These are phyloP conservation scores for Ophiostoma piceae DNA, from an alignment of 2,329 filamentous ascomycete genomes.

Conservation along the genomic window DNA sequence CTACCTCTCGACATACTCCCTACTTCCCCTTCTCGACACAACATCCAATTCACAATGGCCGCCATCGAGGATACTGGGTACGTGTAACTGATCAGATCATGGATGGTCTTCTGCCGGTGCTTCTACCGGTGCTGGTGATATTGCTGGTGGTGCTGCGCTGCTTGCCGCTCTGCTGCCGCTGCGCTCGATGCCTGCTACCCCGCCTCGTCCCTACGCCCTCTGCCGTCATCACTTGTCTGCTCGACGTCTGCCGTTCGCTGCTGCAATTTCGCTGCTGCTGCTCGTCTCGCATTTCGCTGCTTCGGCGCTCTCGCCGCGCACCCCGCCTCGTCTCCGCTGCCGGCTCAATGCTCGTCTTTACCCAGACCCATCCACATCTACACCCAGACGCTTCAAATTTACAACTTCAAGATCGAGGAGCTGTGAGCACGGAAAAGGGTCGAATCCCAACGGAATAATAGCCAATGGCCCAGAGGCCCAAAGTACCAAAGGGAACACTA, in stretches of 20 bases:
- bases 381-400: neutral
- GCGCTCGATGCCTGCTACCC: conserved; percentile 10
- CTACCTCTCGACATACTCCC: neutral
- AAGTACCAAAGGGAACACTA: neutral
- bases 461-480: too few species aligned
- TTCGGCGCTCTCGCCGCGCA: neutral
- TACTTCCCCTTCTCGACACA: neutral
- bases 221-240: neutral
- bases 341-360: neutral
- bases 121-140: neutral
- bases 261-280: neutral
- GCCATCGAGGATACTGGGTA: conserved; percentile 15
- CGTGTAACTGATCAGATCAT: neutral
- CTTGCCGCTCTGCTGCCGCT: conserved; percentile 6
- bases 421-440: neutral
- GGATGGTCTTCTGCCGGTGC: neutral
- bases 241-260: neutral
- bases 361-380: neutral
- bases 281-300: neutral
- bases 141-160: neutral
- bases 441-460: neutral
- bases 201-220: neutral
- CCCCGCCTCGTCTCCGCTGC: conserved; percentile 5
- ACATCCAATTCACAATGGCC: conserved; percentile 15
- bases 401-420: neutral